A percentile compares a stretch with the other conserved stretches of the same genome.
Evolutionary conservation across 257 asterid genomes (phyloP).

Genomic region (Dorcoceras hygrometricum): DNA sequence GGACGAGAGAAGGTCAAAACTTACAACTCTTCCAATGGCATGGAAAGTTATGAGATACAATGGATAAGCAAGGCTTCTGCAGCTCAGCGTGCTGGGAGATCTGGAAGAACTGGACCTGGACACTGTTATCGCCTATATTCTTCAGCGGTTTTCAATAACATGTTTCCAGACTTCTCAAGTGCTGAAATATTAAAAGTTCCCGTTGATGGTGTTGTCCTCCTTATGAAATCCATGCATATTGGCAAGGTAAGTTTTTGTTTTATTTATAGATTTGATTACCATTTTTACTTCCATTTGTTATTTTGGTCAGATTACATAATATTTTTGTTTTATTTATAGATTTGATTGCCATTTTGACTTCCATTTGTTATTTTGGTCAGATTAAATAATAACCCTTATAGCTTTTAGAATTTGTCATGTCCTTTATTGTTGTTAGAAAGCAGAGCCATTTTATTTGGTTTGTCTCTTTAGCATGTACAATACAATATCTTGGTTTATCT

Average conservation of each 20-base stretch:
- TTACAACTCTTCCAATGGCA: constrained; percentile 72
- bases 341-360: neutral
- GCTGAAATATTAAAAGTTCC: constrained; percentile 92
- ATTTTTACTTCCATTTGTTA: neutral
- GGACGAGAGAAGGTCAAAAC: constrained; percentile 89
- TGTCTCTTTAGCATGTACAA: neutral
- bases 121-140: constrained; percentile 96
- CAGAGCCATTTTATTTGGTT: neutral
- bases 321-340: neutral
- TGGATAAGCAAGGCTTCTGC: constrained; percentile 99
- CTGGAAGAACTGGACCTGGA: constrained; percentile 98
- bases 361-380: neutral
- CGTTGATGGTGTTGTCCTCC: constrained; percentile 92
- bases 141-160: constrained; percentile 72
- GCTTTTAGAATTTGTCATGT: neutral
- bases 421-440: neutral
- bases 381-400: neutral
- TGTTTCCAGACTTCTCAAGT: constrained; percentile 60
- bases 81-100: constrained; percentile 91
- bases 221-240: constrained; percentile 89
- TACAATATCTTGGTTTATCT: constrained; percentile 2
- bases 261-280: neutral
- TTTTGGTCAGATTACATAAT: neutral
- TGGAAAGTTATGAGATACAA: constrained; percentile 79
- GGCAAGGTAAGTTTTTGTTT: constrained; percentile 53